Percentiles rank a stretch among this genome's conserved stretches.
These are phyloP conservation scores for Ulota crispa DNA, from an alignment of 225 moss, liverwort and hornwort genomes.

Conservation along the genomic window DNA sequence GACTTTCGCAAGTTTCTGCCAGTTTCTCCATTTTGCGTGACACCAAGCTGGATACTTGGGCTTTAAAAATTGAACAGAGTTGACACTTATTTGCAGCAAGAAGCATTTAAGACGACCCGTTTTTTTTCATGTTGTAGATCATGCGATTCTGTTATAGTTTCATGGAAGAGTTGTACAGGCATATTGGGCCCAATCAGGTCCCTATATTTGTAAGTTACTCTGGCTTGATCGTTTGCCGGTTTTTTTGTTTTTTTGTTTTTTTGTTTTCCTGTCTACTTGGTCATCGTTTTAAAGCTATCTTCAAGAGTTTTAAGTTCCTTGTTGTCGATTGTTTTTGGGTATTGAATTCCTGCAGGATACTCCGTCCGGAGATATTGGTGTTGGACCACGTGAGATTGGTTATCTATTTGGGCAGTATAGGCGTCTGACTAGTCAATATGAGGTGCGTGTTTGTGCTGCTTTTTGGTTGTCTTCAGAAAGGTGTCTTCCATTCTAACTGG, in stretches of 20 bases:
- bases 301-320: background rate
- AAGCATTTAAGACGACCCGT: background rate
- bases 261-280: background rate
- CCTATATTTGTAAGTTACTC: constrained; percentile 56
- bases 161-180: constrained; percentile 98
- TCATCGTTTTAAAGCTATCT: background rate
- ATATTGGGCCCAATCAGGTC: constrained; percentile 95
- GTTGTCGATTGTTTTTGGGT: constrained; percentile 11
- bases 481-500: background rate
- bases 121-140: constrained; percentile 55
- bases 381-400: constrained; percentile 94
- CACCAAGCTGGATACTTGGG: constrained; percentile 1
- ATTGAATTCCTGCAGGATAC: constrained; percentile 68
- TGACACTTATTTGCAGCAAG: constrained; percentile 3
- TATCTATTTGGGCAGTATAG: constrained; percentile 97
- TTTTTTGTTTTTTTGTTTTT: background rate
- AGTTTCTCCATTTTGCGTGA: constrained; percentile 21
- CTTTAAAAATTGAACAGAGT: background rate
- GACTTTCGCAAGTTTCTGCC: constrained; percentile 5
- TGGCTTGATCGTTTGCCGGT: background rate
- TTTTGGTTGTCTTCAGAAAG: background rate
- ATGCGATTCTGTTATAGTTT: constrained; percentile 99
- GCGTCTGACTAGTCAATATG: constrained; percentile 95
- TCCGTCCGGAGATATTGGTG: constrained; percentile 97
- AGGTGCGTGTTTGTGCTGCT: constrained; percentile 52